Conservation (phyloP, 495 filamentous ascomycete species). For the Penicillium waksmanii region DNA sequence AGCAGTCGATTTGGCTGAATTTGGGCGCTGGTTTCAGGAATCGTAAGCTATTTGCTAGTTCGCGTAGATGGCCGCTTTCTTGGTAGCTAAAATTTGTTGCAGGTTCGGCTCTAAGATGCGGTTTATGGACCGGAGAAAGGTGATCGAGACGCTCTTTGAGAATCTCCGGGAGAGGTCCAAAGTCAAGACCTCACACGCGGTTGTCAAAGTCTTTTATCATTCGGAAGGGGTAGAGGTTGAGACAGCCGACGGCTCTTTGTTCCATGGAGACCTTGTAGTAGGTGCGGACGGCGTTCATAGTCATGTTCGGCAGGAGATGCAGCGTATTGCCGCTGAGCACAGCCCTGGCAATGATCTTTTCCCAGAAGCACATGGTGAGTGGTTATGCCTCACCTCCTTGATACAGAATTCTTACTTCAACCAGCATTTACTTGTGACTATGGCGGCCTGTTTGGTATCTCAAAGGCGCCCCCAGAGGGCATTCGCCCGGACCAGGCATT, state of each 20-base stretch:
- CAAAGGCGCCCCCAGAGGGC: slow-evolving; percentile 15
- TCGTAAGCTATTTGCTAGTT: not conserved
- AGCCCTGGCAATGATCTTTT: slow-evolving; percentile 7
- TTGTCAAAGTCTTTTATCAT: slow-evolving; percentile 31
- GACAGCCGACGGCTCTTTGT: slow-evolving; percentile 40
- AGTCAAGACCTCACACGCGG: slow-evolving; percentile 36
- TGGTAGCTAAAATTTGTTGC: not conserved
- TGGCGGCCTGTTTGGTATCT: slow-evolving; percentile 45
- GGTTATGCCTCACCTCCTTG: slow-evolving; percentile 20
- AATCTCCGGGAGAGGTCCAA: slow-evolving; percentile 36
- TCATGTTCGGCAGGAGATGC: slow-evolving; percentile 10
- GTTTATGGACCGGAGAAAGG: slow-evolving; percentile 36
- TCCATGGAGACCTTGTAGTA: slow-evolving; percentile 47
- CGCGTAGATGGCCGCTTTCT: not conserved
- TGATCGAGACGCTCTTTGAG: slow-evolving; percentile 38
- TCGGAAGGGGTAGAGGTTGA: slow-evolving; percentile 32
- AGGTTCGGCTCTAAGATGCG: slow-evolving; percentile 31
- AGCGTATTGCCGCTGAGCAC: slow-evolving; percentile 12
- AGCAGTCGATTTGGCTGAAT: not conserved
- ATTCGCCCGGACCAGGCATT: slow-evolving; percentile 7
- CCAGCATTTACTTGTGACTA: slow-evolving; percentile 29
- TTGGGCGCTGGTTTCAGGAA: slow-evolving; percentile 4
- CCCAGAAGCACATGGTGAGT: slow-evolving; percentile 11
- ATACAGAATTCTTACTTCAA: not conserved
- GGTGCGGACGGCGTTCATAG: slow-evolving; percentile 49